Evolutionary conservation across 2,329 filamentous ascomycete species (phyloP).

Genomic region (Rhytidhysteron rufulum): DNA sequence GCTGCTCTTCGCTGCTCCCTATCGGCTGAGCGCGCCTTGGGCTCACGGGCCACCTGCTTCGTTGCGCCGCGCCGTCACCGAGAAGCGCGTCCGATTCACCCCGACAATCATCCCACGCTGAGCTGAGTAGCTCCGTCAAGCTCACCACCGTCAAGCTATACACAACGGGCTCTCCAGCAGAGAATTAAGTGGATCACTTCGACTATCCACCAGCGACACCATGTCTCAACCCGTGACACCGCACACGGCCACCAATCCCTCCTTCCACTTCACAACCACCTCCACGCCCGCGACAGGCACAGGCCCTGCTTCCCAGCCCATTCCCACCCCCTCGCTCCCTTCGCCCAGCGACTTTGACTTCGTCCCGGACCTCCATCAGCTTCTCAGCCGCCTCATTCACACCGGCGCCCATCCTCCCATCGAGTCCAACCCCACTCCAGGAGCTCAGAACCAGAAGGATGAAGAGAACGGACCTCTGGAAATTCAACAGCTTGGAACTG

Average conservation of each 20-base stretch:
- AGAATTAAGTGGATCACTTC: neutral
- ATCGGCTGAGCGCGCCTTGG: neutral
- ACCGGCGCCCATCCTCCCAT: conserved; percentile 37
- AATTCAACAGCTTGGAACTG: conserved; percentile 73
- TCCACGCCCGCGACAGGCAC: conserved; percentile 29
- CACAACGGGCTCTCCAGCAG: neutral
- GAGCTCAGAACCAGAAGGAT: conserved; percentile 16
- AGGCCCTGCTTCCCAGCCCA: conserved; percentile 31
- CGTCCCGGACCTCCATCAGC: conserved; percentile 73
- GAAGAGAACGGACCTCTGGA: conserved; percentile 44
- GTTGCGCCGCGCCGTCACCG: conserved; percentile 1
- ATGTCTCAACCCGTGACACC: conserved; percentile 34
- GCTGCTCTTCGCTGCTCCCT: conserved; percentile 7
- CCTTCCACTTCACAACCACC: conserved; percentile 12
- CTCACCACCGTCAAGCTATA: conserved; percentile 18
- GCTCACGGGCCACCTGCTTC: neutral
- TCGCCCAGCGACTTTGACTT: conserved; percentile 81
- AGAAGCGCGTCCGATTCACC: neutral
- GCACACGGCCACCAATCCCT: conserved; percentile 9
- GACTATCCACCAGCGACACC: conserved; percentile 8
- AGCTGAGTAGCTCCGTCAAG: conserved; percentile 3
- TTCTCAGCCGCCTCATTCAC: conserved; percentile 68
- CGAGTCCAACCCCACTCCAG: conserved; percentile 7
- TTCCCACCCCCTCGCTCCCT: conserved; percentile 60
- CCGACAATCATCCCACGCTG: conserved; percentile 4